Conservation (phyloP, 441 rosid genomes). For the Syzygium syzygioides region DNA sequence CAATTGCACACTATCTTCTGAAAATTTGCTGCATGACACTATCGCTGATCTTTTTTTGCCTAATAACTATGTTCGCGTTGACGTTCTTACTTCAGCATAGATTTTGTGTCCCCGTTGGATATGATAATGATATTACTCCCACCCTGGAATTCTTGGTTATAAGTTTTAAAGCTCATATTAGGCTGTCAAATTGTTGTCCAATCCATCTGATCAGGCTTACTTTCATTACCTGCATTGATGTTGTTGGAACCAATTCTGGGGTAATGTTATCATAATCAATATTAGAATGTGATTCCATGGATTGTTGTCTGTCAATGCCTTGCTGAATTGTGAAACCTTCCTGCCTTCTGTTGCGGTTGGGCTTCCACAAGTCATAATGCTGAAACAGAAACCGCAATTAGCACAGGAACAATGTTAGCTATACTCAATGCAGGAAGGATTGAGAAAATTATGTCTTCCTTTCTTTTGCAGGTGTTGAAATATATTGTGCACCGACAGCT, state of each 20-base stretch:
- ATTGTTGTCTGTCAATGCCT: not conserved
- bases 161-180: not conserved
- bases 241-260: not conserved
- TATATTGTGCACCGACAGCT: constrained; percentile 98
- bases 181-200: not conserved
- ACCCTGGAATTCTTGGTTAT: not conserved
- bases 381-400: not conserved
- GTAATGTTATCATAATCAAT: not conserved
- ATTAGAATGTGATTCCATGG: not conserved
- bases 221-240: not conserved
- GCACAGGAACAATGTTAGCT: not conserved
- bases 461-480: constrained; percentile 55
- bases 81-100: not conserved
- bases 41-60: not conserved
- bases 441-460: not conserved
- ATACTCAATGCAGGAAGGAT: not conserved
- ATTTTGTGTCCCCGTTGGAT: not conserved
- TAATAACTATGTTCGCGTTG: not conserved
- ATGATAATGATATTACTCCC: not conserved
- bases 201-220: not conserved
- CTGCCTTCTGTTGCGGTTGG: not conserved
- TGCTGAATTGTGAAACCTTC: not conserved
- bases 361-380: not conserved
- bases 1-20: not conserved
- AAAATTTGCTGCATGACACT: not conserved